Evolutionary conservation across 495 filamentous ascomycete species (phyloP).

Genomic region (Chaetomium tenue): DNA sequence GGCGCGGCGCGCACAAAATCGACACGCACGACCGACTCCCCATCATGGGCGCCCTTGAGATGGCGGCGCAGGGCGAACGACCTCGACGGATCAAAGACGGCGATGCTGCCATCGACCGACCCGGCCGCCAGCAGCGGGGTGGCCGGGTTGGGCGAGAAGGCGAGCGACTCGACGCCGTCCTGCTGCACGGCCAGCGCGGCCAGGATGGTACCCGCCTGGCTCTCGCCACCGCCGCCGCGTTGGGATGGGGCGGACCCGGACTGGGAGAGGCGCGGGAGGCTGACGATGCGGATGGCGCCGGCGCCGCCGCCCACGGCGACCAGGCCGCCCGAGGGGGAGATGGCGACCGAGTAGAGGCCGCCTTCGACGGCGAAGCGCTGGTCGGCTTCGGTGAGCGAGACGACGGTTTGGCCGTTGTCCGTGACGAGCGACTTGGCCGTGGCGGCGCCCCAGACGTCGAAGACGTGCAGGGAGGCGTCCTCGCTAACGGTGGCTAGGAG

Average conservation of each 20-base stretch:
- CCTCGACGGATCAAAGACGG: slow-evolving; percentile 79
- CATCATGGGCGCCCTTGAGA: slow-evolving; percentile 78
- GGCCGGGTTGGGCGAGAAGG: slow-evolving; percentile 60
- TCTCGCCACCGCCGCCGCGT: slow-evolving; percentile 39
- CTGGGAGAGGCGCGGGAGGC: slow-evolving; percentile 65
- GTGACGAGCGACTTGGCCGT: slow-evolving; percentile 69
- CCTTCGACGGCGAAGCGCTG: slow-evolving; percentile 90
- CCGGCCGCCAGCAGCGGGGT: slow-evolving; percentile 77
- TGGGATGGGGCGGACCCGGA: slow-evolving; percentile 24
- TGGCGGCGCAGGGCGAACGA: slow-evolving; percentile 78
- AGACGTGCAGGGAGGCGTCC: slow-evolving; percentile 85
- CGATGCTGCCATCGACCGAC: slow-evolving; percentile 86
- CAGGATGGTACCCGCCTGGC: slow-evolving; percentile 77
- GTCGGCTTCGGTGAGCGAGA: slow-evolving; percentile 77
- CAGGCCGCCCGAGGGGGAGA: slow-evolving; percentile 73
- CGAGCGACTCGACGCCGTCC: slow-evolving; percentile 74
- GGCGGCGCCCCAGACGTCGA: slow-evolving; percentile 85
- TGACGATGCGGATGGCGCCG: slow-evolving; percentile 78
- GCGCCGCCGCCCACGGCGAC: slow-evolving; percentile 84
- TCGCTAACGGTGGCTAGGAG: slow-evolving; percentile 88
- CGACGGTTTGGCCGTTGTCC: slow-evolving; percentile 68
- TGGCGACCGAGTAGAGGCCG: slow-evolving; percentile 79
- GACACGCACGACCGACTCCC: slow-evolving; percentile 81
- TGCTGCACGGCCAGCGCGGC: slow-evolving; percentile 62
- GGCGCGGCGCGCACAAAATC: slow-evolving; percentile 67